Conservation (phyloP, 768 basidiomycete genomes). For the Boletus reticulatus region DNA sequence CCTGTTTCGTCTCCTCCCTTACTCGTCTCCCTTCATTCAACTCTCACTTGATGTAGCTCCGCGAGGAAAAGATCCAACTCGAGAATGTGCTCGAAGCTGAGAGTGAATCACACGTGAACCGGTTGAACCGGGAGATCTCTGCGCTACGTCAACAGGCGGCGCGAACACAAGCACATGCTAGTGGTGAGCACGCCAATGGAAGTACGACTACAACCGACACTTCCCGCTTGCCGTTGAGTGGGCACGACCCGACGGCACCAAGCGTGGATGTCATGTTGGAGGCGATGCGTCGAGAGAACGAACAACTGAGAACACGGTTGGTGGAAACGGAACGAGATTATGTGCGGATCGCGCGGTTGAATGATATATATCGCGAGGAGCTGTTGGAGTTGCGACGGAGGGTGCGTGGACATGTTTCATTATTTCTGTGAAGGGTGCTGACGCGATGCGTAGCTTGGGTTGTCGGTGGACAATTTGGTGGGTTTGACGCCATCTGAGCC, state of each 20-base stretch:
- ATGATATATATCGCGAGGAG: slow-evolving; percentile 84
- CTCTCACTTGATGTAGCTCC: slow-evolving; percentile 47
- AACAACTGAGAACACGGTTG: slow-evolving; percentile 61
- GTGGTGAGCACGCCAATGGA: slow-evolving; percentile 24
- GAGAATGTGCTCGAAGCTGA: slow-evolving; percentile 84
- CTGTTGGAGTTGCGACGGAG: slow-evolving; percentile 72
- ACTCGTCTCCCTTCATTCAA: neutral
- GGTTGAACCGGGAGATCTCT: slow-evolving; percentile 66
- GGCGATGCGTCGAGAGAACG: slow-evolving; percentile 77
- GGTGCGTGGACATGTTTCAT: slow-evolving; percentile 42
- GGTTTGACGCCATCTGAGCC: slow-evolving; percentile 66
- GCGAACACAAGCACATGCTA: slow-evolving; percentile 23
- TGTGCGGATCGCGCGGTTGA: slow-evolving; percentile 67
- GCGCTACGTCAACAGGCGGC: slow-evolving; percentile 49
- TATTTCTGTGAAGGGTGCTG: neutral
- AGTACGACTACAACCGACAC: neutral
- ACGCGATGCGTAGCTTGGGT: slow-evolving; percentile 14
- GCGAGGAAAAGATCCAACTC: slow-evolving; percentile 81
- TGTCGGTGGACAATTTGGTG: slow-evolving; percentile 68
- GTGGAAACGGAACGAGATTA: slow-evolving; percentile 78
- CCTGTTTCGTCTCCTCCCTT: neutral
- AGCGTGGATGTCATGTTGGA: slow-evolving; percentile 64
- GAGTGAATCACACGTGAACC: slow-evolving; percentile 81
- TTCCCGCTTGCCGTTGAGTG: slow-evolving; percentile 3
- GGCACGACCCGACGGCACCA: slow-evolving; percentile 35